Percentiles rank a stretch among this genome's conserved stretches.
These are phyloP conservation scores for Aspergillus terreus DNA, from an alignment of 2,329 filamentous ascomycete species.

Conservation along the genomic window DNA sequence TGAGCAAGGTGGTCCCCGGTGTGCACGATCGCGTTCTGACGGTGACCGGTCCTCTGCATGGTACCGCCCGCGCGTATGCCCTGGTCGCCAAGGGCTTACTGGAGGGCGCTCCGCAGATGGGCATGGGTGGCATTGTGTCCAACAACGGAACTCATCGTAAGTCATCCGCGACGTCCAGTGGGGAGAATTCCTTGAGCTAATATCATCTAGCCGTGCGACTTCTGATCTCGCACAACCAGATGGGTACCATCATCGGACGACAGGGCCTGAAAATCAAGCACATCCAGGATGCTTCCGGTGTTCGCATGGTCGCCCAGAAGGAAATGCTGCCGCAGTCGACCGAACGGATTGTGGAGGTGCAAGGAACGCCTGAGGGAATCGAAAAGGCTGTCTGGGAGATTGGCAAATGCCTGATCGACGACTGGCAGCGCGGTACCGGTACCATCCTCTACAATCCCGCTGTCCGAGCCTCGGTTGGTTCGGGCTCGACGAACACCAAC, in stretches of 20 bases:
- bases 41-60: conserved; percentile 83
- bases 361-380: conserved; percentile 90
- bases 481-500: conserved; percentile 47
- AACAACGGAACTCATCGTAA: conserved; percentile 92
- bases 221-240: conserved; percentile 98
- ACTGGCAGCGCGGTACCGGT: conserved; percentile 94
- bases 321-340: conserved; percentile 99
- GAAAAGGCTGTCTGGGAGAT: conserved; percentile 98
- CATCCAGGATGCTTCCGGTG: conserved; percentile 93
- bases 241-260: conserved; percentile 98
- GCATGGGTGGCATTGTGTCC: conserved; percentile 87
- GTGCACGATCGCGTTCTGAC: conserved; percentile 96
- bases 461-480: conserved; percentile 72
- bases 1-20: conserved; percentile 97
- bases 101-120: conserved; percentile 89
- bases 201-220: conserved; percentile 76
- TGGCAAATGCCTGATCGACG: conserved; percentile 95
- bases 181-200: conserved; percentile 11
- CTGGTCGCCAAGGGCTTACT: conserved; percentile 88
- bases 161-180: conserved; percentile 35
- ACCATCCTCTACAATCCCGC: conserved; percentile 97
- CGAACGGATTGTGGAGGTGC: conserved; percentile 94
- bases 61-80: conserved; percentile 86
- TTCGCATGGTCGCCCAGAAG: conserved; percentile 99
- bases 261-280: conserved; percentile 99